Evolutionary conservation across 148 eudicot species (phyloP).

Genomic region (Tetragonia tetragonoides): DNA sequence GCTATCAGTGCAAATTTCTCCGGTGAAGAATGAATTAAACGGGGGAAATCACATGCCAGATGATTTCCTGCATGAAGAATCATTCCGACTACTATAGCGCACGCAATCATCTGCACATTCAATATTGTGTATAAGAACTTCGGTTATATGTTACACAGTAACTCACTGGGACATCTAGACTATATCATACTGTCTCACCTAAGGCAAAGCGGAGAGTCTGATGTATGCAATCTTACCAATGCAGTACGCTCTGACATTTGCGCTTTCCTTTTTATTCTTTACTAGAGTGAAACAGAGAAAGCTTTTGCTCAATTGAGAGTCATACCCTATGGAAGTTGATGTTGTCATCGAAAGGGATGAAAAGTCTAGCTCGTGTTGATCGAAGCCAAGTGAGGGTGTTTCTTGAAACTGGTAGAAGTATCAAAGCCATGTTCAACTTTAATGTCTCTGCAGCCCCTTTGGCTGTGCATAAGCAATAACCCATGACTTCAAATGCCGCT

Average conservation of each 20-base stretch:
- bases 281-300: neutral
- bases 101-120: constrained; percentile 62
- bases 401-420: constrained; percentile 82
- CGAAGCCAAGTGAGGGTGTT: constrained; percentile 82
- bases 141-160: too few species aligned
- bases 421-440: constrained; percentile 92
- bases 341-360: constrained; percentile 85
- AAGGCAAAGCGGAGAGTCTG: neutral
- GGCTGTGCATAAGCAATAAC: constrained; percentile 84
- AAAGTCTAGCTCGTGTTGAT: constrained; percentile 59
- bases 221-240: neutral
- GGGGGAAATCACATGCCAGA: constrained; percentile 83
- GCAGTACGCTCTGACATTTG: too few species aligned
- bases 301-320: neutral
- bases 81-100: constrained; percentile 65
- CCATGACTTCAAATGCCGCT: constrained; percentile 82
- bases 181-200: neutral
- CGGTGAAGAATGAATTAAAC: constrained; percentile 54
- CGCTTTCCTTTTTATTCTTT: too few species aligned
- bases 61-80: constrained; percentile 74
- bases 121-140: neutral
- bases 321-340: constrained; percentile 90
- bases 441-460: constrained; percentile 98
- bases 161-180: too few species aligned
- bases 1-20: constrained; percentile 64